These are phyloP conservation scores for Saturnispora zaruensis DNA, from an alignment of 805 yeast genomes.

Conservation along the genomic window DNA sequence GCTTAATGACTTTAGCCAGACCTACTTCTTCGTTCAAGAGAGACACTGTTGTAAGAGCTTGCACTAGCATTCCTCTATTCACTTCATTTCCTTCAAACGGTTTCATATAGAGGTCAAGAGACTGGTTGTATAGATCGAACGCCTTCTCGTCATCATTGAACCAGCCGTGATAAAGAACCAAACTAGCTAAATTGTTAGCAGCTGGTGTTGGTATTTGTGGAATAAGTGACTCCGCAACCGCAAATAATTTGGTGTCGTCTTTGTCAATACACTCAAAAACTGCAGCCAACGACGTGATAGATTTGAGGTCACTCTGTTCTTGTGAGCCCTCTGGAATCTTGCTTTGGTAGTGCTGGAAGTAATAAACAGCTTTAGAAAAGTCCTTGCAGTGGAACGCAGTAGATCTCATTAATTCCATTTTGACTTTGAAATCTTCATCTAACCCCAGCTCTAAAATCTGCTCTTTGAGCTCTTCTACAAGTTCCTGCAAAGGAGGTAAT, in stretches of 20 bases:
- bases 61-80: slow-evolving; percentile 20
- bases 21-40: slow-evolving; percentile 24
- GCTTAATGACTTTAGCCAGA: slow-evolving; percentile 26
- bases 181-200: slow-evolving; percentile 19
- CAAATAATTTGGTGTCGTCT: slow-evolving; percentile 12
- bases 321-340: slow-evolving; percentile 20
- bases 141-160: slow-evolving; percentile 24
- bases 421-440: slow-evolving; percentile 13
- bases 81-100: slow-evolving; percentile 14
- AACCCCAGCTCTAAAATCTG: slow-evolving; percentile 14
- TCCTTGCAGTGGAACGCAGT: slow-evolving; percentile 22
- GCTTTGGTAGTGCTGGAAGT: slow-evolving; percentile 20
- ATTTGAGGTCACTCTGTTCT: slow-evolving; percentile 17
- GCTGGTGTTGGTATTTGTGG: slow-evolving; percentile 24
- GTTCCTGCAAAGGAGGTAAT: slow-evolving; percentile 10
- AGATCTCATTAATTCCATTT: slow-evolving; percentile 16
- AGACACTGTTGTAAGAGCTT: slow-evolving; percentile 22
- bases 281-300: slow-evolving; percentile 18
- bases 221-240: slow-evolving; percentile 22
- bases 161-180: slow-evolving; percentile 24
- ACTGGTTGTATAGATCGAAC: slow-evolving; percentile 26
- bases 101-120: slow-evolving; percentile 17
- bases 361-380: slow-evolving; percentile 17
- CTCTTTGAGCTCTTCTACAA: slow-evolving; percentile 13
- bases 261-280: slow-evolving; percentile 19